Evolutionary conservation across 805 yeast genomes (phyloP), one percentile per base, ranked within the genome.

Genomic region (Saturnispora kantuleensis): DNA sequence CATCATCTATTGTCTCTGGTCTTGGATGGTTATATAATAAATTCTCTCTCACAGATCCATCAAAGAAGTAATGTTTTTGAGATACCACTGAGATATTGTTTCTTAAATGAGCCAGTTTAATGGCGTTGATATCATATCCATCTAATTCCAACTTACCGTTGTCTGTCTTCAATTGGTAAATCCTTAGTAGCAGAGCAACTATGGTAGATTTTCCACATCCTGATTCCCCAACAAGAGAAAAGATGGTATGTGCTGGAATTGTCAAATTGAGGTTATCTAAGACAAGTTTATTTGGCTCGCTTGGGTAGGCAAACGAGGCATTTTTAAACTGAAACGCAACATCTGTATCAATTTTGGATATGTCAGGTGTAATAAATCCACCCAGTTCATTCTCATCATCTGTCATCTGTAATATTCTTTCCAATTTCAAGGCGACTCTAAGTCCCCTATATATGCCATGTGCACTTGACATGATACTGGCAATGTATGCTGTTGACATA

Each of bases 171-270:
- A 1, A 58, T 58, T 9, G 48, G 48, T 77, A 77, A 1, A 89
- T 60, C 41, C 81, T 66, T 1, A 79, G 60, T 0, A 89, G 50
- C 10, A 89, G 52, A 1, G 71, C 66, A 0, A 77, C 62, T 1
- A 90, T 49, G 0, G 97, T 87, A 0, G 96, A 83, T 60, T 93
- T 93, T 0, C 99, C 99, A 11, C 82, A 73, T 0, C 99, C 99
- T 2, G 97, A 85, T 31, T 74, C 77, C 0, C 98, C 99, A 3
- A 81, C 76, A 1, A 93, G 60, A 0, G 85, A 93, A 16, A 83
- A 66, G 0, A 74, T 66, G 45, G 77, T 75, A 15, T 76, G 74
- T 10, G 63, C 53, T 0, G 54, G 28, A 2, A 89, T 57, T 0
- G 47, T 36, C 30, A 82, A 63, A 9, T 61, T 59, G 6, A 84